phyloP scores from a whole-genome alignment of 768 basidiomycete genomes.

The Mycena leptocephala region DNA sequence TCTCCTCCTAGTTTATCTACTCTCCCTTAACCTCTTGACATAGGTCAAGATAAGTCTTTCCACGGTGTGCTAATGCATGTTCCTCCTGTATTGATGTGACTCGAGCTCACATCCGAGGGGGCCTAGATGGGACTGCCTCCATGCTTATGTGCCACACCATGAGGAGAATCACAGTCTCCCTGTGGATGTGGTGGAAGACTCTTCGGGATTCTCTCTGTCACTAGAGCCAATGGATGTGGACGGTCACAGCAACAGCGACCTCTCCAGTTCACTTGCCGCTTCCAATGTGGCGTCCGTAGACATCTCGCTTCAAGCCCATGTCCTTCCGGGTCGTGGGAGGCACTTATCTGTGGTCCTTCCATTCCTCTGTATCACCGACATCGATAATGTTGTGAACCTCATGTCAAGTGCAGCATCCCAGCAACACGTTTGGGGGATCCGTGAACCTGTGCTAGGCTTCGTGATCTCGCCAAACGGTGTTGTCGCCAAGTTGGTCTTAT shows the following conservation, averaged over 20 bases:
- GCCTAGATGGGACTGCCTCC: neutral
- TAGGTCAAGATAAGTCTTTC: too few species aligned
- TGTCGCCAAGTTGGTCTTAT: neutral
- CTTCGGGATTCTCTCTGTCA: neutral
- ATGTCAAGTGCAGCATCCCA: constrained; percentile 20
- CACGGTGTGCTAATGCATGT: too few species aligned
- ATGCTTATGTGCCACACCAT: neutral
- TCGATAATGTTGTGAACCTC: constrained; percentile 5
- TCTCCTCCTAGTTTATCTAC: too few species aligned
- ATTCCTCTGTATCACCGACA: constrained; percentile 2
- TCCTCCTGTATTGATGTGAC: neutral
- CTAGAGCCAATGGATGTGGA: neutral
- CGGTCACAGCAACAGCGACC: neutral
- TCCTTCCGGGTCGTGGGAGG: constrained; percentile 4
- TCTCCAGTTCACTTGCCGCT: neutral
- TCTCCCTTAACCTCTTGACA: too few species aligned
- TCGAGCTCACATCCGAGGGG: neutral
- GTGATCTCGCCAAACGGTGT: neutral
- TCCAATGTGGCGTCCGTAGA: neutral
- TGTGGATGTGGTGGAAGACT: neutral
- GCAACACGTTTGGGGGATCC: neutral
- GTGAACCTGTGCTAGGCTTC: neutral
- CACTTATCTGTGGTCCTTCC: neutral
- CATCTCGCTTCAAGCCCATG: neutral
- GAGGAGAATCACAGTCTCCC: too few species aligned